Evolutionary conservation across 345 rosid species (phyloP).

Genomic region (Litchi chinensis): DNA sequence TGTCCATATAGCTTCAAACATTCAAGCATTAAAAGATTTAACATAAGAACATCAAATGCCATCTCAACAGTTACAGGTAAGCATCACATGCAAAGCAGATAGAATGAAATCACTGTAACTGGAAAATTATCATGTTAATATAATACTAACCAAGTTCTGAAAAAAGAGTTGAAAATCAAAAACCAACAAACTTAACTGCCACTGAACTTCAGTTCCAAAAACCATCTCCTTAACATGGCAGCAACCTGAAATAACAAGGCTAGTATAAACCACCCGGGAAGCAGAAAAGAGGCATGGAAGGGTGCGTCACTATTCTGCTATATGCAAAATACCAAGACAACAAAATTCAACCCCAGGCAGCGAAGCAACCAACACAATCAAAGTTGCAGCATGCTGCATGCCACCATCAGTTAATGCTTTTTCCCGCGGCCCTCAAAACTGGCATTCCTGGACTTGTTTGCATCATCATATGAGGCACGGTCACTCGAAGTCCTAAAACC

Average conservation of each 20-base stretch:
- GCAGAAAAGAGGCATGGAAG: constrained; percentile 40
- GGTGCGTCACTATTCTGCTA: constrained; percentile 35
- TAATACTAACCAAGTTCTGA: constrained; percentile 31
- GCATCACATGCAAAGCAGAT: constrained; percentile 26
- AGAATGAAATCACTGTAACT: constrained; percentile 22
- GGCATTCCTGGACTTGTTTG: constrained; percentile 44
- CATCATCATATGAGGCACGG: constrained; percentile 43
- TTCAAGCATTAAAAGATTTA: constrained; percentile 4
- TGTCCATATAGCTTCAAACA: neutral
- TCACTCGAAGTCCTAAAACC: constrained; percentile 42
- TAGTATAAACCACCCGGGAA: constrained; percentile 47
- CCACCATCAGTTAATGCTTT: constrained; percentile 37
- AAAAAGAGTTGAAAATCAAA: constrained; percentile 30
- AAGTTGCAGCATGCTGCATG: constrained; percentile 27
- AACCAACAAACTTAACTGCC: constrained; percentile 70
- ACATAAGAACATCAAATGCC: constrained; percentile 14
- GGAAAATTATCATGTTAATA: constrained; percentile 24
- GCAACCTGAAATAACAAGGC: constrained; percentile 55
- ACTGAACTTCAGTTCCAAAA: constrained; percentile 48
- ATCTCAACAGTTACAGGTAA: constrained; percentile 18
- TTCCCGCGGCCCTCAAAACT: constrained; percentile 48
- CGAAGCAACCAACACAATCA: constrained; percentile 19
- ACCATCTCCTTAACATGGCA: constrained; percentile 51
- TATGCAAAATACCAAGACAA: constrained; percentile 39
- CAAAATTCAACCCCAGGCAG: constrained; percentile 29